Evolutionary conservation across 345 rosid species (phyloP).

Genomic region (Barbarea vulgaris): DNA sequence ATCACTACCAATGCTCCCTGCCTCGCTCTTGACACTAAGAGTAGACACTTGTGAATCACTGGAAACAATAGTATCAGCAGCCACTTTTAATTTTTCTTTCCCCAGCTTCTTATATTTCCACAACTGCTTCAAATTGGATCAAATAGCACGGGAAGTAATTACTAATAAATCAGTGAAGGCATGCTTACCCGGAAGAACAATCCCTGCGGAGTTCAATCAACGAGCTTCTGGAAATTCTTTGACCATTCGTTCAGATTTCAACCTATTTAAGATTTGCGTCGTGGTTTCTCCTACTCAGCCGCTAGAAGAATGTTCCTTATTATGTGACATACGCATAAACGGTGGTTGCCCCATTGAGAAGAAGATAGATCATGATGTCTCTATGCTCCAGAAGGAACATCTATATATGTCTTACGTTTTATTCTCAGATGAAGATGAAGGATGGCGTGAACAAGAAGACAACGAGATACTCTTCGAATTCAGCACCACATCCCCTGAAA

Average conservation of each 20-base stretch:
- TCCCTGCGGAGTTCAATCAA: neutral
- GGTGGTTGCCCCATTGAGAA: neutral
- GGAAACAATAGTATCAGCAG: neutral
- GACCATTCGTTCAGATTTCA: neutral
- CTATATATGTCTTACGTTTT: neutral
- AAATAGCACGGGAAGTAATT: neutral
- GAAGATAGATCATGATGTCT: neutral
- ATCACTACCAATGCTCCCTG: too few relatives aligned
- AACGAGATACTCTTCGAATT: neutral
- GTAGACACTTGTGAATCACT: neutral
- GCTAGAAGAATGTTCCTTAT: neutral
- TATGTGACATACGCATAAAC: slow-evolving; percentile 53
- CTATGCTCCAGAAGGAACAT: neutral
- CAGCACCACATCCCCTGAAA: neutral
- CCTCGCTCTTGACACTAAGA: neutral
- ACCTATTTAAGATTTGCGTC: neutral
- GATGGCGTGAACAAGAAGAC: neutral
- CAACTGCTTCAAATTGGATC: neutral
- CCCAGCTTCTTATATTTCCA: neutral
- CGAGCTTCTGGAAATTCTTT: neutral
- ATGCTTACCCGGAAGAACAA: neutral
- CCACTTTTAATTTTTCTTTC: too few relatives aligned
- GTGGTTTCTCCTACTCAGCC: neutral
- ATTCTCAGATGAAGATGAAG: neutral
- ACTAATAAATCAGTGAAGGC: too few relatives aligned